A percentile compares a stretch with the other conserved stretches of the same genome.
phyloP scores from a whole-genome alignment of 805 yeast species.

The Starmerella scarabaei region DNA sequence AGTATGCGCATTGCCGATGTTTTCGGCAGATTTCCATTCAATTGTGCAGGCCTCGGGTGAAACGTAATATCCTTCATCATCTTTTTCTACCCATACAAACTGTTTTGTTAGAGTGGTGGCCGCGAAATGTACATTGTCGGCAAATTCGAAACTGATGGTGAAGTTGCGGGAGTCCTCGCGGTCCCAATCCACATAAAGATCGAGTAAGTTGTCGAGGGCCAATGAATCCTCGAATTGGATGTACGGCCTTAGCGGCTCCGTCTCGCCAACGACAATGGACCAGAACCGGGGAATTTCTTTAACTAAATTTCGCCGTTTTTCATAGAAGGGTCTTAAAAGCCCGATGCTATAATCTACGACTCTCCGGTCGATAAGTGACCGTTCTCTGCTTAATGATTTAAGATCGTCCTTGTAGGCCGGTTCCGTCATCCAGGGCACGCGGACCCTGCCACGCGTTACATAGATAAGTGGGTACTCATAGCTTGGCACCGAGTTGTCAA shows the following conservation, averaged over 20 bases:
- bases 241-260: conserved; percentile 65
- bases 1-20: conserved; percentile 40
- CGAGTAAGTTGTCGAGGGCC: conserved; percentile 52
- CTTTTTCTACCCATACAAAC: conserved; percentile 31
- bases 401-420: no score
- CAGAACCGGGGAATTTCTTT: conserved; percentile 58
- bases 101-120: conserved; percentile 47
- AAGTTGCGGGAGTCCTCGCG: conserved; percentile 41
- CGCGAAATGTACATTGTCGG: conserved; percentile 37
- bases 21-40: conserved; percentile 57
- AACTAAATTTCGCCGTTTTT: conserved; percentile 42
- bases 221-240: conserved; percentile 64
- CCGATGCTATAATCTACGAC: conserved; percentile 19
- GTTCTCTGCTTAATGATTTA: conserved; percentile 13
- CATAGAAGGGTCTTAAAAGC: conserved; percentile 45
- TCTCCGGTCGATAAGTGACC: conserved; percentile 13
- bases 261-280: conserved; percentile 72
- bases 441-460: no score
- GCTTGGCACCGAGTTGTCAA: no score
- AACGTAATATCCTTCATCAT: conserved; percentile 8
- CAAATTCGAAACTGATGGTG: conserved; percentile 46
- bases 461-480: no score
- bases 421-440: no score
- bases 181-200: conserved; percentile 43
- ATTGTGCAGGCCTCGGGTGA: conserved; percentile 42